Base-by-base conservation (phyloP, 1,284 basidiomycete species). In the Cryptococcus sp. region DNA sequence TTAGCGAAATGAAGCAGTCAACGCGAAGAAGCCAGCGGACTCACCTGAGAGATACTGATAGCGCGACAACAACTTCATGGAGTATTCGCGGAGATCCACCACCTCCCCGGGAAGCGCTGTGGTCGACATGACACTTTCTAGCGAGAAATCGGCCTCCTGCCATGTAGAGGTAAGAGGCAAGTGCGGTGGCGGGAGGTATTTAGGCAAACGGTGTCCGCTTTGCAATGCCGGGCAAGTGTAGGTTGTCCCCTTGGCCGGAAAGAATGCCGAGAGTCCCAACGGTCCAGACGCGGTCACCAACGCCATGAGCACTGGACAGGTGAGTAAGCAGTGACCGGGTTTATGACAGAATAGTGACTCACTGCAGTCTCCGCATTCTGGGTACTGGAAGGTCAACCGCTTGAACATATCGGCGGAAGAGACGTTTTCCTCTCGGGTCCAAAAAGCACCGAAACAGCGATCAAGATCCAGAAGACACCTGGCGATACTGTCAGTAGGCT, bases 311-410 rank as follows among this genome's bases (percentile, higher is more conserved):
- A 82, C 81, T 83, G 54, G 3, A 22, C 7, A 8, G 20, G 41
- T 47, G 23, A 13, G 20, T 34, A 25, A n/a, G 29, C 19, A 52
- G 50, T 23, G 25, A 29, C 15, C 19, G 23, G 13, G 20, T 17
- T n/a, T 11, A 19, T 20, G 10, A 39, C 1, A 19, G 5, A 15
- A n/a, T 19, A n/a, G 23, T 13, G 19, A 34, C 81, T 61, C 55
- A 83, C 82, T 59, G 67, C 82, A 83, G 62, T 83, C 83, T 17
- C 82, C 83, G 58, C 83, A 84, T 17, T 76, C 57, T 0, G 78
- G 72, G 16, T 76, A 64, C n/a, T 73, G 67, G 66, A 83, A 84
- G 0, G 82, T 77, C 41, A 83, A 70, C 34, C 79, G 72, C 65
- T 78, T 81, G 72, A 84, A 83, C 66, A 83, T 76, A n/a, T 77